phyloP scores from a whole-genome alignment of 257 asterid genomes.

The Mitragyna speciosa region DNA sequence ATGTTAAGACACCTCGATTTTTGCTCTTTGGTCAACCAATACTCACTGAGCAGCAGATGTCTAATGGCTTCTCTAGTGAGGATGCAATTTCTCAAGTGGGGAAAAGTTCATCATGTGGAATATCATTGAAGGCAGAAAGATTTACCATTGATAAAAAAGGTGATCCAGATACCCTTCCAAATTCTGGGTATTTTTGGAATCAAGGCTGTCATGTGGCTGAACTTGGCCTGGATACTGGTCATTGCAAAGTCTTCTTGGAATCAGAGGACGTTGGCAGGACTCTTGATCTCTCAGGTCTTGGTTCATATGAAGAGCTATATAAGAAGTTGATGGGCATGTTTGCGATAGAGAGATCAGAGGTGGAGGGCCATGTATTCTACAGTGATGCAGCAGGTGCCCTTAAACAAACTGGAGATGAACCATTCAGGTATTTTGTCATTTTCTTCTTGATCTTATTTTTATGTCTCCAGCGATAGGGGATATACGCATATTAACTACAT shows the following conservation, averaged over 20 bases:
- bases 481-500: background rate
- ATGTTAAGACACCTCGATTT: constrained; percentile 55
- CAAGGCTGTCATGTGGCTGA: constrained; percentile 43
- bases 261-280: constrained; percentile 81
- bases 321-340: constrained; percentile 66
- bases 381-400: constrained; percentile 62
- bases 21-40: constrained; percentile 92
- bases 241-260: constrained; percentile 90
- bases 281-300: constrained; percentile 69
- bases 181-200: constrained; percentile 41
- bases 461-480: background rate
- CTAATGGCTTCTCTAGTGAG: constrained; percentile 39
- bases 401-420: constrained; percentile 70
- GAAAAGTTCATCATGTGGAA: constrained; percentile 24
- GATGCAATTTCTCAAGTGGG: constrained; percentile 29
- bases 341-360: constrained; percentile 59
- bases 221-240: constrained; percentile 60
- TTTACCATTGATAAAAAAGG: constrained; percentile 32
- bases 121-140: constrained; percentile 27
- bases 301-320: constrained; percentile 80
- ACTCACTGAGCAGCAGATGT: constrained; percentile 95
- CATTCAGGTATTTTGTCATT: constrained; percentile 52
- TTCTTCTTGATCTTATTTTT: background rate
- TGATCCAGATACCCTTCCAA: constrained; percentile 33
- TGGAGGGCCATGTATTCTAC: constrained; percentile 55